Evolutionary conservation across 768 basidiomycete genomes (phyloP).

Genomic region (Podaxis sp.): DNA sequence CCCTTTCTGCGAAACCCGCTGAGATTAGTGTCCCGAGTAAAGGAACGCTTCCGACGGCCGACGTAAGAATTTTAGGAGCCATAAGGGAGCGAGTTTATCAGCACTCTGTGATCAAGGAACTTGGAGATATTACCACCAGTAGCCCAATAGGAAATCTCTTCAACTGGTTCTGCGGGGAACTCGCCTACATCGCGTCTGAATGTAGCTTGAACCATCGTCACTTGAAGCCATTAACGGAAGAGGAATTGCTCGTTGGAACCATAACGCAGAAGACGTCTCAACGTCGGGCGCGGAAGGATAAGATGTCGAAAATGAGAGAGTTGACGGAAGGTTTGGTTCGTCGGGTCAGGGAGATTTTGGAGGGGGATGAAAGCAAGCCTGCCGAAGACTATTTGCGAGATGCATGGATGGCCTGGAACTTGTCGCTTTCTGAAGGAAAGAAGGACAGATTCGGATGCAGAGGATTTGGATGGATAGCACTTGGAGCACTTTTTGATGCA

Average conservation of each 20-base stretch:
- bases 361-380: slow-evolving; percentile 37
- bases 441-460: slow-evolving; percentile 44
- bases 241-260: slow-evolving; percentile 62
- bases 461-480: slow-evolving; percentile 56
- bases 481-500: slow-evolving; percentile 52
- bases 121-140: background rate
- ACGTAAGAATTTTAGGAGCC: background rate
- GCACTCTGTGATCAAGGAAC: background rate
- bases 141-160: slow-evolving; percentile 25
- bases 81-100: background rate
- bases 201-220: slow-evolving; percentile 41
- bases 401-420: slow-evolving; percentile 52
- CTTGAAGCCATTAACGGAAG: slow-evolving; percentile 45
- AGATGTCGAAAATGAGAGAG: slow-evolving; percentile 51
- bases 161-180: slow-evolving; percentile 36
- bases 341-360: slow-evolving; percentile 40
- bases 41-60: background rate
- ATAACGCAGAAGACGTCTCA: slow-evolving; percentile 60
- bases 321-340: slow-evolving; percentile 48
- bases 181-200: slow-evolving; percentile 41
- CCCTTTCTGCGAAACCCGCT: background rate
- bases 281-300: slow-evolving; percentile 43
- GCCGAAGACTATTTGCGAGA: slow-evolving; percentile 34
- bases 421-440: slow-evolving; percentile 26
- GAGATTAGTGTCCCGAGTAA: background rate